Evolutionary conservation across 768 basidiomycete genomes (phyloP), one percentile per base, ranked within the genome.

Genomic region (Hericium alpestre): DNA sequence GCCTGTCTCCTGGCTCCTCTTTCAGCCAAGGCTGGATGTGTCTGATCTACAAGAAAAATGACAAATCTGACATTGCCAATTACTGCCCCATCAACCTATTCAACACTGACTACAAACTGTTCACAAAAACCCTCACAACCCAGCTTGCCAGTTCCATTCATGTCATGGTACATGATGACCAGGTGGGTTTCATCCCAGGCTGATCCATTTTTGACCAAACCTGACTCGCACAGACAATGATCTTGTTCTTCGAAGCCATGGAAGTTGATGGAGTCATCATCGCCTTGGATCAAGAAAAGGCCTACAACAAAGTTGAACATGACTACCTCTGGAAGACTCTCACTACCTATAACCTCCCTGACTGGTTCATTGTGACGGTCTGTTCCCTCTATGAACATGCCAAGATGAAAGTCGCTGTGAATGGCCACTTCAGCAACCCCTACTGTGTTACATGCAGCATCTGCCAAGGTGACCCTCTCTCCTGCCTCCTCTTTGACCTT

Each of bases 81-180:
- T 65, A 65, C 51, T 32, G 60, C 2, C 58, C 62, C 23, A 23
- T 23, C 23, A 23, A 1, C 23, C 23, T 23, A 1, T 4, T 23
- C 23, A 23, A 23, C 4, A 40, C 39, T 4, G 66, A 66, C 32
- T 66, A 63, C 46, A 66, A 67, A 52, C 11, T 68, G 3, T 49
- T 61, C 12, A 68, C 67, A 0, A 63, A 63, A 37, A 38, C 25
- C 0, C 23, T 65, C 0, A 38, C 59, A 0, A 16, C 48, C 0
- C 56, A 59, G 52, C 60, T 68, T 4, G 18, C 53, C 3, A 15
- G 13, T 8, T 18, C 13, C 9, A 50, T 51, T 0, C 2, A 13
- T 1, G 51, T 1, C 7, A 4, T 66, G 0, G 40, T 61, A 22
- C 41, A 57, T 15, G 25, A 13, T 4, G 48, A 58, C 32, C 53